These are phyloP conservation scores for Ustanciosporium gigantosporum DNA, from an alignment of 1,284 basidiomycete genomes.

Conservation along the genomic window DNA sequence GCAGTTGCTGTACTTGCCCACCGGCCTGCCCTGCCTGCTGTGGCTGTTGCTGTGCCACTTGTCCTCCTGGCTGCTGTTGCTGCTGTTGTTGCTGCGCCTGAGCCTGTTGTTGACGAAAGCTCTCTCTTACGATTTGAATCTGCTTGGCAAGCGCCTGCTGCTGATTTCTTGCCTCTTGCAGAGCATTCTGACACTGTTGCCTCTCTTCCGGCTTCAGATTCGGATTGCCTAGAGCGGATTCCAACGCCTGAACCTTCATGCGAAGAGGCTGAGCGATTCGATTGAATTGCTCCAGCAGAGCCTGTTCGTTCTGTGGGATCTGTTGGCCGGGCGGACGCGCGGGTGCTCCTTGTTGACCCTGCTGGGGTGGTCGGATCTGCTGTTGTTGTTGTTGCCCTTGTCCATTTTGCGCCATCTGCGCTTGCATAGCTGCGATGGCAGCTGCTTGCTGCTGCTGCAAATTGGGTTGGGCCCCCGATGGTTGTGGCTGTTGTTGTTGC, in stretches of 20 bases:
- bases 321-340: constrained; percentile 14
- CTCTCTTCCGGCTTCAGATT: constrained; percentile 46
- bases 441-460: constrained; percentile 29
- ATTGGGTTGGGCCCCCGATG: constrained; percentile 11
- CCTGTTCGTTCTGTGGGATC: constrained; percentile 42
- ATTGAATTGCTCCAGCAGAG: constrained; percentile 50
- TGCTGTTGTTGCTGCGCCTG: constrained; percentile 10
- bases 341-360: constrained; percentile 9
- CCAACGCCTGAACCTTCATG: constrained; percentile 45
- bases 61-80: constrained; percentile 7
- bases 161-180: constrained; percentile 45
- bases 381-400: constrained; percentile 13
- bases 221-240: constrained; percentile 36
- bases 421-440: constrained; percentile 10
- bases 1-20: constrained; percentile 1
- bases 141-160: constrained; percentile 49
- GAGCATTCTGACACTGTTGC: constrained; percentile 44
- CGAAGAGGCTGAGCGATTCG: constrained; percentile 45
- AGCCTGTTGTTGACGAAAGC: constrained; percentile 42
- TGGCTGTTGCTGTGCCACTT: constrained; percentile 4
- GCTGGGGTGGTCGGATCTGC: constrained; percentile 6
- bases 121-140: constrained; percentile 46
- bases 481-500: constrained; percentile 4
- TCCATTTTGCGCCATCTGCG: constrained; percentile 11
- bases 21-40: constrained; percentile 2